Evolutionary conservation across 2,329 filamentous ascomycete genomes (phyloP).

Genomic region (Pestalotiopsis sp.): DNA sequence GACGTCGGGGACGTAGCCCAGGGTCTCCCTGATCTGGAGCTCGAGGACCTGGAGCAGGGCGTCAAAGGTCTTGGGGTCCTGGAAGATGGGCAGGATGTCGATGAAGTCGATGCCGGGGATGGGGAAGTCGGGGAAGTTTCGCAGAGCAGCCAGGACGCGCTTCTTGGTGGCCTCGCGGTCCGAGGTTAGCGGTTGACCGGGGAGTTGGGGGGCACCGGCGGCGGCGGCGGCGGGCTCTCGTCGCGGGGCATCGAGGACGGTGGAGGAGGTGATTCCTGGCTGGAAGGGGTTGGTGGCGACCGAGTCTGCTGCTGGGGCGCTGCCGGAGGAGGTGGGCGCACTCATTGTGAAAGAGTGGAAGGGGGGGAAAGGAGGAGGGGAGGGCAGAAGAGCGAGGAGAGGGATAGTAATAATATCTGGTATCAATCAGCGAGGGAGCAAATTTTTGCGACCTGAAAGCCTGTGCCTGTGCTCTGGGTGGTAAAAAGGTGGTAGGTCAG

Average conservation of each 20-base stretch:
- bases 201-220: slow-evolving; percentile 65
- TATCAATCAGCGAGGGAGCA: slow-evolving; percentile 7
- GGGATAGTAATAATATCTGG: slow-evolving; percentile 8
- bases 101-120: slow-evolving; percentile 92
- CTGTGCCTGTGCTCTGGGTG: neutral
- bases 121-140: slow-evolving; percentile 90
- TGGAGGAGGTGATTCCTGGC: slow-evolving; percentile 31
- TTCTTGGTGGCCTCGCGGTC: slow-evolving; percentile 34
- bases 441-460: slow-evolving; percentile 8
- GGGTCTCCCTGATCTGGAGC: slow-evolving; percentile 72
- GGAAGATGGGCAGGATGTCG: slow-evolving; percentile 96
- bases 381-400: slow-evolving; percentile 20
- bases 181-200: slow-evolving; percentile 65
- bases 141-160: slow-evolving; percentile 70
- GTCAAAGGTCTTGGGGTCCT: slow-evolving; percentile 72
- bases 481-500: too few relatives aligned
- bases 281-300: slow-evolving; percentile 36
- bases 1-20: slow-evolving; percentile 75
- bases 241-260: slow-evolving; percentile 61
- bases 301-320: slow-evolving; percentile 32
- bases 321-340: slow-evolving; percentile 34
- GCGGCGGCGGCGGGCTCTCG: slow-evolving; percentile 64
- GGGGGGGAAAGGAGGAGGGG: slow-evolving; percentile 29
- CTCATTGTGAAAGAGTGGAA: slow-evolving; percentile 38
- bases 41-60: slow-evolving; percentile 83